A percentile compares a stretch with the other conserved stretches of the same genome.
phyloP scores from a whole-genome alignment of 129 eudicot species.

The Dittrichia graveolens region DNA sequence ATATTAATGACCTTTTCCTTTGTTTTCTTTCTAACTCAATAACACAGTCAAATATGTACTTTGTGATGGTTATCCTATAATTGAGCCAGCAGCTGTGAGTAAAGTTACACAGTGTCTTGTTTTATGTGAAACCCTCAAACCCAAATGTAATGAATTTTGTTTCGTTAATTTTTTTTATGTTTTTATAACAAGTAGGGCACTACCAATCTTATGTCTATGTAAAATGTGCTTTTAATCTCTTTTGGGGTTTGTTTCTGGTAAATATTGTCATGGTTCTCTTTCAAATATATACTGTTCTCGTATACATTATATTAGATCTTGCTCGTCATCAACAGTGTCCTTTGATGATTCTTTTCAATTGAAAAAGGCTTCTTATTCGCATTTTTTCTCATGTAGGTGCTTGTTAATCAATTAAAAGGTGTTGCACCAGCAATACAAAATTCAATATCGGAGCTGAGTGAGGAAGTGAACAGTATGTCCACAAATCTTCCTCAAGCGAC shows the following conservation, averaged over 20 bases:
- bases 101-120: not conserved
- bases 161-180: not conserved
- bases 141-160: not conserved
- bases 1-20: too few species aligned
- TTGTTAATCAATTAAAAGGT: slow-evolving; percentile 89
- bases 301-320: not conserved
- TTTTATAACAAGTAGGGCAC: not conserved
- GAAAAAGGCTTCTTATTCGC: not conserved
- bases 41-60: too few species aligned
- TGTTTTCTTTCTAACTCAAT: too few species aligned
- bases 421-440: slow-evolving; percentile 87
- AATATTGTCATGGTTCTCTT: not conserved
- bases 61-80: too few species aligned
- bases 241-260: not conserved
- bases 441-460: slow-evolving; percentile 79
- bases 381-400: slow-evolving; percentile 55
- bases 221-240: not conserved
- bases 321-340: not conserved
- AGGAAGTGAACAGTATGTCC: slow-evolving; percentile 75
- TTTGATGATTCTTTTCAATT: not conserved
- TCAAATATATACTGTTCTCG: not conserved
- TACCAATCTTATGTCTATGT: not conserved
- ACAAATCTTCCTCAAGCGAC: slow-evolving; percentile 61
- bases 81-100: not conserved
- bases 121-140: not conserved